phyloP scores from a whole-genome alignment of 2,329 filamentous ascomycete species.

The Ophiostoma australiae region DNA sequence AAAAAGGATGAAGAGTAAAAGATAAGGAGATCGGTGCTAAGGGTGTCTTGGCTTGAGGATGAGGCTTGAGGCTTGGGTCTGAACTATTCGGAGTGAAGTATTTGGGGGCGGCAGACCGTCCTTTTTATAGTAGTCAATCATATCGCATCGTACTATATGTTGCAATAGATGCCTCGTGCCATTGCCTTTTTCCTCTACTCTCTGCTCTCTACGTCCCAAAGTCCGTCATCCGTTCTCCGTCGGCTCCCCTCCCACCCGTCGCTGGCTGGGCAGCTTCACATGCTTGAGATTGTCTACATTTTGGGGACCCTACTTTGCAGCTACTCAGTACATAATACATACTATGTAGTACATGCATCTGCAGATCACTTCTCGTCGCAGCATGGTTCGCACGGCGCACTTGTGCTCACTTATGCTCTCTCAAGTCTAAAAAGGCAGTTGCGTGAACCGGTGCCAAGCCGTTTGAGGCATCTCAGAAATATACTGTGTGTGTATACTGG shows the following conservation, averaged over 20 bases:
- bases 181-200: too few species aligned
- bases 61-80: slow-evolving; percentile 4
- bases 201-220: neutral
- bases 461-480: neutral
- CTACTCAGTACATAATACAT: neutral
- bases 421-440: slow-evolving; percentile 7
- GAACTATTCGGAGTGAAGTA: neutral
- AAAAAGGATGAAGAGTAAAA: too few species aligned
- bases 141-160: neutral
- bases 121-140: neutral
- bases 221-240: neutral
- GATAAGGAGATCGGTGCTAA: neutral
- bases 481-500: neutral
- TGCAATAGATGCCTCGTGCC: neutral
- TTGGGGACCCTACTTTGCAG: neutral
- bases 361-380: slow-evolving; percentile 4
- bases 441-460: neutral
- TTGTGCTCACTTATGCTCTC: neutral
- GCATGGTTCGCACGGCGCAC: neutral
- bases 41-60: neutral
- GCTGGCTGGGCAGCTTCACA: neutral
- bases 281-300: neutral
- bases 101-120: neutral
- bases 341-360: neutral
- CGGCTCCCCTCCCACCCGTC: neutral